These are phyloP conservation scores for Naganishia kalamii DNA, from an alignment of 768 basidiomycete genomes.

Conservation along the genomic window DNA sequence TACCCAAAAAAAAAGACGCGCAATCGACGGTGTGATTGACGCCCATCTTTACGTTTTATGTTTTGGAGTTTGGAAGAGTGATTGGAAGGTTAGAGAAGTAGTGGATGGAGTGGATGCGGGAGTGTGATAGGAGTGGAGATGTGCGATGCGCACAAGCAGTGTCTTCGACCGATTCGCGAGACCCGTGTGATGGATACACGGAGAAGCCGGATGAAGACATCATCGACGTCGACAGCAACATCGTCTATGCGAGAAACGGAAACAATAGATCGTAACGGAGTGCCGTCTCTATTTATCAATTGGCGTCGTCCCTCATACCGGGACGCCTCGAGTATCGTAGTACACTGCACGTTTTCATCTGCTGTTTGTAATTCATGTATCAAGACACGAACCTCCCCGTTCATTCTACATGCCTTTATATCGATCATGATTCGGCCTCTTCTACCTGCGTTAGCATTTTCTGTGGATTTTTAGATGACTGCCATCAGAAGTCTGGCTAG, in stretches of 20 bases:
- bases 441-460: background rate
- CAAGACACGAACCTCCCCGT: constrained; percentile 2
- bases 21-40: background rate
- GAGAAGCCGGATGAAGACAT: constrained; percentile 2
- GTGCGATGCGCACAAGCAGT: background rate
- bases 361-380: constrained; percentile 12
- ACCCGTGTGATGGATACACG: background rate
- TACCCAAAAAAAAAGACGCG: background rate
- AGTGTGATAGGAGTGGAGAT: background rate
- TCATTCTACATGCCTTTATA: constrained; percentile 3
- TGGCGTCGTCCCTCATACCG: background rate
- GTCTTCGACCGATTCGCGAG: background rate
- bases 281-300: background rate
- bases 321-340: background rate
- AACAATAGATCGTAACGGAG: background rate
- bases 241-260: background rate
- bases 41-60: background rate
- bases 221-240: background rate
- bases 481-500: too few relatives aligned
- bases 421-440: constrained; percentile 13
- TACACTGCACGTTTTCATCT: background rate
- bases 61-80: constrained; percentile 6
- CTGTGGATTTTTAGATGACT: background rate
- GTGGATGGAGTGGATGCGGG: background rate
- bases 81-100: constrained; percentile 3